Conservation (phyloP, 306 rosid genomes). For the Crataegus laevigata region DNA sequence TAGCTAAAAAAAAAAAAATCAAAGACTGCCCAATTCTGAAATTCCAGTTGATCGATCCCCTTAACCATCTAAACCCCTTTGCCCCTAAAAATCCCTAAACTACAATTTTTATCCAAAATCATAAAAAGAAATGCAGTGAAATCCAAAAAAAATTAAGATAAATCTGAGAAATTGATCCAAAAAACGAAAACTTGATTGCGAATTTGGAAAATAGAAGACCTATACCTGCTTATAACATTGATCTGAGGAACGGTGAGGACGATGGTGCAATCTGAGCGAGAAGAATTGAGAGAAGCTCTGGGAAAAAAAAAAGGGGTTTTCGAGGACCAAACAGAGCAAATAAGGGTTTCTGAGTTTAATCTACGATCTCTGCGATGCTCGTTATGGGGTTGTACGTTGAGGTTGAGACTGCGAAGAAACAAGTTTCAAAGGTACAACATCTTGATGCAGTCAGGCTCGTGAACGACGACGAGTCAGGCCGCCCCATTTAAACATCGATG, state of each 20-base stretch:
- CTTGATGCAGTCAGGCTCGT: neutral
- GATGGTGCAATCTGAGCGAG: neutral
- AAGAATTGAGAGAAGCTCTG: neutral
- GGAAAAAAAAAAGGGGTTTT: neutral
- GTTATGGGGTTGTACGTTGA: constrained; percentile 21
- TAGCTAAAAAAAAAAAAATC: no score
- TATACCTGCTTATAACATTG: constrained; percentile 20
- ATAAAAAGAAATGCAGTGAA: neutral
- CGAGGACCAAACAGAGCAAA: neutral
- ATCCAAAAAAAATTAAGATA: neutral
- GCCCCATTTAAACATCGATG: neutral
- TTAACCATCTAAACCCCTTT: neutral
- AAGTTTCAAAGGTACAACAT: neutral
- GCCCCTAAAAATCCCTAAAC: neutral
- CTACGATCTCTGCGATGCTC: neutral
- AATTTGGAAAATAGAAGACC: neutral
- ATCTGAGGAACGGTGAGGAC: constrained; percentile 26
- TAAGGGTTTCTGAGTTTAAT: neutral
- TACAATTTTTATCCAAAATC: neutral
- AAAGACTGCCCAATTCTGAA: neutral
- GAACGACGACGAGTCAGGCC: neutral
- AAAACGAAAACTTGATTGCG: neutral
- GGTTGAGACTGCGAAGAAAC: neutral
- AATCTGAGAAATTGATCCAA: neutral
- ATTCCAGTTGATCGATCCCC: neutral